These are phyloP conservation scores for Gastrolobium villosum DNA, from an alignment of 306 rosid genomes.

Conservation along the genomic window DNA sequence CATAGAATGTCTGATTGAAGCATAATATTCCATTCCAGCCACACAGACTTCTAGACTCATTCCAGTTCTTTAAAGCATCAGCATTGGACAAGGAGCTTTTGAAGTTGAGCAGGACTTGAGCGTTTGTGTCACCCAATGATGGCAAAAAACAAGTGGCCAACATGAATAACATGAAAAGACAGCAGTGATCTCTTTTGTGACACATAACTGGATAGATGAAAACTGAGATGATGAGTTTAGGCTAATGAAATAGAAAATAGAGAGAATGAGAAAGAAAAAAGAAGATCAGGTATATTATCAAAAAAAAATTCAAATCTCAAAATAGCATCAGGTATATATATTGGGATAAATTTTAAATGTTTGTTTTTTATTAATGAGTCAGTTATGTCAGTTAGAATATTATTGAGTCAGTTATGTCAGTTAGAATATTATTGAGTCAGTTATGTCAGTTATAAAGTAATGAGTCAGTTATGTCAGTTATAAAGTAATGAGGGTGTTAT, in stretches of 20 bases:
- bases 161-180: conserved; percentile 46
- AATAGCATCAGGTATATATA: no score
- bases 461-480: no score
- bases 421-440: no score
- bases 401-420: no score
- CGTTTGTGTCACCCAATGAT: conserved; percentile 35
- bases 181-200: background rate
- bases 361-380: no score
- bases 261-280: background rate
- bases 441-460: no score
- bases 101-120: conserved; percentile 61
- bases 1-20: conserved; percentile 19
- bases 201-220: conserved; percentile 47
- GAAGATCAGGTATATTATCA: no score
- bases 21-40: conserved; percentile 77
- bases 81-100: conserved; percentile 55
- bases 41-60: conserved; percentile 48
- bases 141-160: conserved; percentile 38
- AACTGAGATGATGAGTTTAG: conserved; percentile 29
- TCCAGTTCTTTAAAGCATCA: conserved; percentile 59
- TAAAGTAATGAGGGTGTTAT: no score
- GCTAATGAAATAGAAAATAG: conserved; percentile 2
- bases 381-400: no score
- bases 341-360: no score
- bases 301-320: no score